phyloP scores from a whole-genome alignment of 73 alveolate species.

The Effrenium voratum region DNA sequence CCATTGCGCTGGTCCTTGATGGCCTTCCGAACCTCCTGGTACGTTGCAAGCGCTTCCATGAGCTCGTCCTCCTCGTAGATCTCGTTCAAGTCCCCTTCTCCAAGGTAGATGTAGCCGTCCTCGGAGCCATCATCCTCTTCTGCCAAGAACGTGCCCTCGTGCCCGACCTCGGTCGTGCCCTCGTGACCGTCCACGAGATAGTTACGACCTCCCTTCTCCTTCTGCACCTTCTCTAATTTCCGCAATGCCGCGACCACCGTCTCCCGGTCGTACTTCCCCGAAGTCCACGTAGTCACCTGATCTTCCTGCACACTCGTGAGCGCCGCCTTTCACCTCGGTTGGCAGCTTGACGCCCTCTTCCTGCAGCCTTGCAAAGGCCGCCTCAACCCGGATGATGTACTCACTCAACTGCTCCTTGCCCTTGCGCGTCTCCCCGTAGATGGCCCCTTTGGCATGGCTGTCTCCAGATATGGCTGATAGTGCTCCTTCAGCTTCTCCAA shows the following conservation, averaged over 20 bases:
- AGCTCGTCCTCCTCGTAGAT: neutral
- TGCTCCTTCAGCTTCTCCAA: neutral
- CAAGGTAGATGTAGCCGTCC: neutral
- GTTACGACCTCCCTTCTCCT: neutral
- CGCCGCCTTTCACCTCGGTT: neutral
- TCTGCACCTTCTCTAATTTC: neutral
- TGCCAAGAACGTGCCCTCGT: neutral
- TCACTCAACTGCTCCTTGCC: neutral
- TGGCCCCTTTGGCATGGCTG: slow-evolving; percentile 3
- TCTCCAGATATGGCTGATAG: neutral
- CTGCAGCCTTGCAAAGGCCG: neutral
- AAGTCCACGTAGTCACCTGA: neutral
- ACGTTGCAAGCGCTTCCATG: neutral
- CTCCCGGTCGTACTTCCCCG: neutral
- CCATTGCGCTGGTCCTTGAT: neutral
- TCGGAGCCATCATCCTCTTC: neutral
- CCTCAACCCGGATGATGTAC: slow-evolving; percentile 8
- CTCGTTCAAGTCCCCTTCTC: neutral
- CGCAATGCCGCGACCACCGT: neutral
- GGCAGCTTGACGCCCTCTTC: neutral
- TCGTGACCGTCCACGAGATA: neutral
- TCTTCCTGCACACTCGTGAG: neutral
- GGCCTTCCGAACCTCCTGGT: neutral
- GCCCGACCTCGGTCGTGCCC: neutral
- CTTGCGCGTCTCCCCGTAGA: neutral